These are phyloP conservation scores for Fraxinus latifolia DNA, from an alignment of 305 asterid species.

Conservation along the genomic window DNA sequence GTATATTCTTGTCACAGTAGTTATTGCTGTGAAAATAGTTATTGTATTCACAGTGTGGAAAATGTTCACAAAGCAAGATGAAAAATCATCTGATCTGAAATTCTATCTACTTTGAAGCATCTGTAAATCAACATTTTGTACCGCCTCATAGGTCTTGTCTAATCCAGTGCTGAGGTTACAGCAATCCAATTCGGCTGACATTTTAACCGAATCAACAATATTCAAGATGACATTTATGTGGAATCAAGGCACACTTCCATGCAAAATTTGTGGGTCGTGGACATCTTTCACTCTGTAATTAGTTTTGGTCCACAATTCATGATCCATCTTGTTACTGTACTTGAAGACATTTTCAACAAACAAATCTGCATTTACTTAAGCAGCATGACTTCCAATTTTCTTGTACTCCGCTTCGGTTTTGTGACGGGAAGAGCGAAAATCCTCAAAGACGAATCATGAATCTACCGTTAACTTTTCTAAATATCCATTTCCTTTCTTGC, in stretches of 20 bases:
- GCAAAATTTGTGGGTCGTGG: not conserved
- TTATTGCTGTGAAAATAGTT: constrained; percentile 8
- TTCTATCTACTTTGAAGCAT: not conserved
- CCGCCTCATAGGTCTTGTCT: not conserved
- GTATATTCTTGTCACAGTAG: not conserved
- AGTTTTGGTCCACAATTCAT: not conserved
- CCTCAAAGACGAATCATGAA: not conserved
- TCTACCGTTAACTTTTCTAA: not conserved
- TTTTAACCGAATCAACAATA: not conserved
- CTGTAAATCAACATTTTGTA: not conserved
- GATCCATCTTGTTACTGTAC: not conserved
- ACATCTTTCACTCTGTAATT: not conserved
- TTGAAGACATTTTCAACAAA: not conserved
- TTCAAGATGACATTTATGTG: not conserved
- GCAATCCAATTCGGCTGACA: not conserved
- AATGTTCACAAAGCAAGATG: not conserved
- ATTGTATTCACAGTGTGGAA: not conserved
- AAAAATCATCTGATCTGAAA: not conserved
- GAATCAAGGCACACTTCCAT: not conserved
- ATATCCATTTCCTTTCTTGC: not conserved
- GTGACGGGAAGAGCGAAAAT: not conserved
- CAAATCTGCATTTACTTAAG: not conserved
- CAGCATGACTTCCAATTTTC: not conserved
- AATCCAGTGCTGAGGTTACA: not conserved
- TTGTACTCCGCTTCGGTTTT: not conserved